Percentiles rank a stretch among this genome's conserved stretches.
Evolutionary conservation across 441 rosid genomes (phyloP).

Genomic region (Cnidoscolus chayamansa): DNA sequence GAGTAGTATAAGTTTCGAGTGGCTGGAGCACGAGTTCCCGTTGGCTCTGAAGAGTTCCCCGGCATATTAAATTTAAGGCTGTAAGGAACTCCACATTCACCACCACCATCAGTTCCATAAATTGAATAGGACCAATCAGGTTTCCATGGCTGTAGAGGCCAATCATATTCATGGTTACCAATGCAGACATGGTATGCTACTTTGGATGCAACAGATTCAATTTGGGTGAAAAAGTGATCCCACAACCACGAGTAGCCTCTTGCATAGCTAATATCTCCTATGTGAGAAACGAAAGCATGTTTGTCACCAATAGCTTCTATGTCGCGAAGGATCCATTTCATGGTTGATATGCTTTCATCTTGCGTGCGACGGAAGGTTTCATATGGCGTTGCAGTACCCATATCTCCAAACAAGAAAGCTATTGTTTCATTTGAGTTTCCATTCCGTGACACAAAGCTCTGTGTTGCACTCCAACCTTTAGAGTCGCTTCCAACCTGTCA

Average conservation of each 20-base stretch:
- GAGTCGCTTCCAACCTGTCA: conserved; percentile 72
- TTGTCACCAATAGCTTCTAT: conserved; percentile 60
- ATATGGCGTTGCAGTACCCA: conserved; percentile 82
- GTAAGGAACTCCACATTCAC: conserved; percentile 92
- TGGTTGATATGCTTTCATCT: conserved; percentile 71
- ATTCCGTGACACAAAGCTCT: conserved; percentile 61
- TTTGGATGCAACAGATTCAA: conserved; percentile 74
- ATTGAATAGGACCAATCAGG: conserved; percentile 61
- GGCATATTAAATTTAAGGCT: conserved; percentile 90
- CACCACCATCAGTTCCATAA: conserved; percentile 81
- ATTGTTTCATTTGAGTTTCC: conserved; percentile 45
- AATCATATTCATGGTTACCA: conserved; percentile 90
- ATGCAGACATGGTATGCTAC: conserved; percentile 87
- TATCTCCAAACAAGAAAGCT: conserved; percentile 86
- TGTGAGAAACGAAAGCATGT: conserved; percentile 68
- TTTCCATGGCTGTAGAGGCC: conserved; percentile 92
- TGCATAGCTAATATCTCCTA: conserved; percentile 92
- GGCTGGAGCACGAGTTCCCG: conserved; percentile 60
- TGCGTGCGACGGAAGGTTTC: conserved; percentile 60
- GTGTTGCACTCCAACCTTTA: conserved; percentile 66
- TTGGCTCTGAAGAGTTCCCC: conserved; percentile 70
- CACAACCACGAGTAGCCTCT: conserved; percentile 85
- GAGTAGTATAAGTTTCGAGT: conserved; percentile 83
- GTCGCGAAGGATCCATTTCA: conserved; percentile 83
- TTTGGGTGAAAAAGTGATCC: conserved; percentile 77